Base-by-base conservation (phyloP, 768 basidiomycete species). In the Xerocomellus intermedius region DNA sequence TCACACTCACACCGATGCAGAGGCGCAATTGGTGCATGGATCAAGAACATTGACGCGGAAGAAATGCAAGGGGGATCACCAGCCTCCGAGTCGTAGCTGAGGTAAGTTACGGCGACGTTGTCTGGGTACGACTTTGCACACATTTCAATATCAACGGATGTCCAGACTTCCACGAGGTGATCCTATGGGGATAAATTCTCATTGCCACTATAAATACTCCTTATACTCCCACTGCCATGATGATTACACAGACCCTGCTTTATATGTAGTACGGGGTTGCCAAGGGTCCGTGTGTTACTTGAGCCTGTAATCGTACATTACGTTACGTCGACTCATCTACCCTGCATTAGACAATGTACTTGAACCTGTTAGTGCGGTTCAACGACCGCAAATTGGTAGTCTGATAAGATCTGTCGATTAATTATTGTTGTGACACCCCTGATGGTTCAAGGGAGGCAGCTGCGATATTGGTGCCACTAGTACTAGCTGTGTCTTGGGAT, bases 21-120 rank as follows among this genome's bases (percentile, higher is more conserved):
- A 56, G 96, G 96, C 46, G 81, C 93, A 6, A 91, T 98, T 56
- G 96, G 96, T 6, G 97, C 97, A 43, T 99, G 96, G 96, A 89
- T 99, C 69, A 93, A 91, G 77, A 97, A 96, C 70, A 93, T 98
- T 57, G 88, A 85, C 51, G 73, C 80, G 33, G 74, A 75, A 28
- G 66, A 59, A 48, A 59, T 48, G 24, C 57, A 65, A 22, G 55
- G 53, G 22, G 52, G 53, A 30, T 50, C 48, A 24, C 26, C 43
- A 2, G 26, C 53, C 22, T 69, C n/a, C n/a, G n/a, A n/a, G n/a
- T n/a, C 50, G 24, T 60, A 44, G 43, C 10, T 37, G 39, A 21
- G 48, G 56, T 56, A 26, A 24, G 57, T 48, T 33, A 42, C 22
- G 28, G 45, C 37, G 37, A 21, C 16, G 45, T 24, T 22, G 36